Percentiles rank a stretch among this genome's conserved stretches.
Evolutionary conservation across 768 basidiomycete genomes (phyloP).

Genomic region (Termitomyces sp.): DNA sequence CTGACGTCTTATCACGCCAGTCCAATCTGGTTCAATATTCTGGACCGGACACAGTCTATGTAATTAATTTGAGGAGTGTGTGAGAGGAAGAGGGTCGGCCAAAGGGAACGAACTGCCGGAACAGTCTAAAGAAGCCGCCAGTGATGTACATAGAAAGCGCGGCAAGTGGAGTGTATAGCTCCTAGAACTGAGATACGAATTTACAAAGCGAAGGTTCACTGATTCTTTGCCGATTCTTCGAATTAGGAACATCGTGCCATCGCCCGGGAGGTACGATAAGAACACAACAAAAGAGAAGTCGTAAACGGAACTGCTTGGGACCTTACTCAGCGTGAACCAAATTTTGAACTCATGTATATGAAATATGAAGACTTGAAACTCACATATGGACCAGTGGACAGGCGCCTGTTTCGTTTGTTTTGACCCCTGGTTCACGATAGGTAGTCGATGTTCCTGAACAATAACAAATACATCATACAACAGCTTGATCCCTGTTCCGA

Average conservation of each 20-base stretch:
- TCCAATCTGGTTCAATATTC: not conserved
- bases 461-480: too few relatives aligned
- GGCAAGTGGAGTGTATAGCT: not conserved
- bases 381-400: too few relatives aligned
- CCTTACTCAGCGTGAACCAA: too few relatives aligned
- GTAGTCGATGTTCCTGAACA: too few relatives aligned
- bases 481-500: too few relatives aligned
- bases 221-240: too few relatives aligned
- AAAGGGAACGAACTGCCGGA: not conserved
- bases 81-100: not conserved
- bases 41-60: not conserved
- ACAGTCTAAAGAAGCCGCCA: not conserved
- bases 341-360: too few relatives aligned
- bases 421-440: too few relatives aligned
- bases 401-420: too few relatives aligned
- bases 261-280: not conserved
- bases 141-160: not conserved
- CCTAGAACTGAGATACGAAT: not conserved
- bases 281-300: not conserved
- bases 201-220: not conserved
- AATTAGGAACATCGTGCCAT: not conserved
- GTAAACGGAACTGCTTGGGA: too few relatives aligned
- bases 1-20: too few relatives aligned
- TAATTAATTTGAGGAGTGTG: not conserved
- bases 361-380: too few relatives aligned